A percentile compares a stretch with the other conserved stretches of the same genome.
Conservation (phyloP, 2,329 filamentous ascomycete genomes). For the Arthrocladium fulminans region DNA sequence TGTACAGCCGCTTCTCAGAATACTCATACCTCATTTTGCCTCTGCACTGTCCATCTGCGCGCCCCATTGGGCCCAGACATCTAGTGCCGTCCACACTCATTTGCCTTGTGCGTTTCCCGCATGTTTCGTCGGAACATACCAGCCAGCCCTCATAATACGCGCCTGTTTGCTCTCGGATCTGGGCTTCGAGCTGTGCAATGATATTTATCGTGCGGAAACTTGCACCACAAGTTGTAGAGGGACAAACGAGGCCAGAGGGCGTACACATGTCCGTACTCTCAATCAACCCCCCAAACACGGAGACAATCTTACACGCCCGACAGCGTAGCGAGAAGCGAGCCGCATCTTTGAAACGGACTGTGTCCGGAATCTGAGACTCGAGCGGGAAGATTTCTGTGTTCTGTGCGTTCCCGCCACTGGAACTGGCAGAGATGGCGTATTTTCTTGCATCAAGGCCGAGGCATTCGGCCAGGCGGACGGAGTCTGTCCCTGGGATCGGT, state of each 20-base stretch:
- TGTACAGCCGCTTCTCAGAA: slow-evolving; percentile 83
- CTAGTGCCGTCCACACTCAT: slow-evolving; percentile 87
- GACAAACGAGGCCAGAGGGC: slow-evolving; percentile 66
- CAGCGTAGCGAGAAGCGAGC: slow-evolving; percentile 69
- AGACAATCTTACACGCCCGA: slow-evolving; percentile 63
- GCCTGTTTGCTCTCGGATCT: slow-evolving; percentile 67
- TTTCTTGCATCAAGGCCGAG: slow-evolving; percentile 84
- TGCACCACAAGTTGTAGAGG: slow-evolving; percentile 52
- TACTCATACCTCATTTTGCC: slow-evolving; percentile 86
- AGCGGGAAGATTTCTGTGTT: slow-evolving; percentile 74
- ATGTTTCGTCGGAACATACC: slow-evolving; percentile 79
- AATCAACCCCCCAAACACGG: slow-evolving; percentile 67
- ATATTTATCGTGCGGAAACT: slow-evolving; percentile 62
- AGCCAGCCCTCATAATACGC: slow-evolving; percentile 91
- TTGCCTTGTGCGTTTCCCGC: slow-evolving; percentile 76
- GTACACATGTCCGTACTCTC: slow-evolving; percentile 53
- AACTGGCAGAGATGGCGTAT: slow-evolving; percentile 57
- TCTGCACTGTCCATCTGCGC: slow-evolving; percentile 65
- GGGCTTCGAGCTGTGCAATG: slow-evolving; percentile 76
- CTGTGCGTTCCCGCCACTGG: slow-evolving; percentile 43
- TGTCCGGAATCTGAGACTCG: slow-evolving; percentile 88
- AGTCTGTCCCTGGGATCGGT: slow-evolving; percentile 87
- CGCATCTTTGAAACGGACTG: slow-evolving; percentile 77
- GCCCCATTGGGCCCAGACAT: slow-evolving; percentile 77
- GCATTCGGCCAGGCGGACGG: slow-evolving; percentile 81